Conservation (phyloP, 371 early-diverging fungal genomes). For the Mucor lusitanicus region DNA sequence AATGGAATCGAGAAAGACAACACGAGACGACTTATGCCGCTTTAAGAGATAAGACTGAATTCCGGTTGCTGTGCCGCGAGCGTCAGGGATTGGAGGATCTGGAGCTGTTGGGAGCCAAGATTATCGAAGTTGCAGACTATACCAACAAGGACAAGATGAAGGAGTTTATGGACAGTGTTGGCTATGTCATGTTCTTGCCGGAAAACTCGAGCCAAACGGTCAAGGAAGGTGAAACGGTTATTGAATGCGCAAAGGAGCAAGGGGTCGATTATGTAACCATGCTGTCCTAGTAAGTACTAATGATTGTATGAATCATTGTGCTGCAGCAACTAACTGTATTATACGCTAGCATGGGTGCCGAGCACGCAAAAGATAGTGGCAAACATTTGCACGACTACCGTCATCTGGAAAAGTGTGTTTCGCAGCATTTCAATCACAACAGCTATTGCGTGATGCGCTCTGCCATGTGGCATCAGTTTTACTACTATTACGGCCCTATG, state of each 20-base stretch:
- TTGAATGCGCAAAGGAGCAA: constrained; percentile 15
- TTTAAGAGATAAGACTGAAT: constrained; percentile 5
- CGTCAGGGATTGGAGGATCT: constrained; percentile 19
- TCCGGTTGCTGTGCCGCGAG: constrained; percentile 18
- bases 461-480: constrained; percentile 23
- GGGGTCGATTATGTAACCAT: constrained; percentile 18
- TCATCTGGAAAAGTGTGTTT: constrained; percentile 4
- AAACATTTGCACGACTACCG: not conserved
- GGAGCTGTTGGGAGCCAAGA: constrained; percentile 16
- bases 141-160: constrained; percentile 3
- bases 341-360: constrained; percentile 14
- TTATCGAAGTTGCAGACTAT: constrained; percentile 15
- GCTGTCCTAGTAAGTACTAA: constrained; percentile 14
- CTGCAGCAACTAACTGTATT: not conserved
- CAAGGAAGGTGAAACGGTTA: constrained; percentile 8
- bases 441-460: constrained; percentile 16
- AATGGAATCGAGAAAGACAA: constrained; percentile 7
- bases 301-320: not conserved
- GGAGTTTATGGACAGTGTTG: constrained; percentile 1
- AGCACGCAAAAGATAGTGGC: not conserved
- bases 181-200: constrained; percentile 18
- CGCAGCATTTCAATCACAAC: not conserved
- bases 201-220: constrained; percentile 6
- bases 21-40: not conserved
- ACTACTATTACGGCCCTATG: constrained; percentile 30